phyloP scores from a whole-genome alignment of 352 stramenopile species.

The Phytophthora ramorum region DNA sequence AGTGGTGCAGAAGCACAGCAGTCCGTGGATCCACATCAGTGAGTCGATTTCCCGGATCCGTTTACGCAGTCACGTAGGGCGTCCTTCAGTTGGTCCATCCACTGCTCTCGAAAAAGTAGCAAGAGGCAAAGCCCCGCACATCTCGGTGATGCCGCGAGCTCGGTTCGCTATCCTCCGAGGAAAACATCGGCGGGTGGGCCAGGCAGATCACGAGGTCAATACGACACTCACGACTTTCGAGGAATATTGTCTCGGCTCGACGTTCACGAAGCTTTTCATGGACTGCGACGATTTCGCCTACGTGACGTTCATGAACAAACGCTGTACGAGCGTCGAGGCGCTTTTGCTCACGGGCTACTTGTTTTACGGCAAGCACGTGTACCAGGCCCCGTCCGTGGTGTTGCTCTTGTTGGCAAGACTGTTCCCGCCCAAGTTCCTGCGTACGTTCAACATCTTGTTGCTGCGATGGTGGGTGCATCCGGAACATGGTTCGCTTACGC shows the following conservation, averaged over 20 bases:
- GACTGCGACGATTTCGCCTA: slow-evolving; percentile 44
- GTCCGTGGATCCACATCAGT: slow-evolving; percentile 11
- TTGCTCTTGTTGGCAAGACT: slow-evolving; percentile 34
- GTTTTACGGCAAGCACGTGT: slow-evolving; percentile 39
- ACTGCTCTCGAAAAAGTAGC: slow-evolving; percentile 14
- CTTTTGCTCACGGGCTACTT: slow-evolving; percentile 38
- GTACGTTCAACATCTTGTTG: slow-evolving; percentile 40
- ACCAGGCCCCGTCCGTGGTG: slow-evolving; percentile 32
- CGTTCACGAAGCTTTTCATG: slow-evolving; percentile 33
- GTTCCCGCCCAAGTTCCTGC: slow-evolving; percentile 31
- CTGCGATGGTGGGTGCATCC: slow-evolving; percentile 36
- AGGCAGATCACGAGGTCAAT: slow-evolving; percentile 10
- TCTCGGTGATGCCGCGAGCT: slow-evolving; percentile 8
- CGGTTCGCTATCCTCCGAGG: slow-evolving; percentile 20
- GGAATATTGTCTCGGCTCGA: slow-evolving; percentile 32
- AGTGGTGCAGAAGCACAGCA: slow-evolving; percentile 32
- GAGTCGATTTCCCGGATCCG: slow-evolving; percentile 11
- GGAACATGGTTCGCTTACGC: slow-evolving; percentile 21
- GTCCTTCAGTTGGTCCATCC: neutral
- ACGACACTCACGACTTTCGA: slow-evolving; percentile 35
- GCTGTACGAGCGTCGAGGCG: slow-evolving; percentile 30
- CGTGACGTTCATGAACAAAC: slow-evolving; percentile 19
- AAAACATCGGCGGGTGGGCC: slow-evolving; percentile 13
- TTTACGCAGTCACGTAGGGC: slow-evolving; percentile 5
- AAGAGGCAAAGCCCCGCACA: slow-evolving; percentile 6